phyloP scores from a whole-genome alignment of 1,139 yeast genomes.

The Zygosaccharomyces sapae region DNA sequence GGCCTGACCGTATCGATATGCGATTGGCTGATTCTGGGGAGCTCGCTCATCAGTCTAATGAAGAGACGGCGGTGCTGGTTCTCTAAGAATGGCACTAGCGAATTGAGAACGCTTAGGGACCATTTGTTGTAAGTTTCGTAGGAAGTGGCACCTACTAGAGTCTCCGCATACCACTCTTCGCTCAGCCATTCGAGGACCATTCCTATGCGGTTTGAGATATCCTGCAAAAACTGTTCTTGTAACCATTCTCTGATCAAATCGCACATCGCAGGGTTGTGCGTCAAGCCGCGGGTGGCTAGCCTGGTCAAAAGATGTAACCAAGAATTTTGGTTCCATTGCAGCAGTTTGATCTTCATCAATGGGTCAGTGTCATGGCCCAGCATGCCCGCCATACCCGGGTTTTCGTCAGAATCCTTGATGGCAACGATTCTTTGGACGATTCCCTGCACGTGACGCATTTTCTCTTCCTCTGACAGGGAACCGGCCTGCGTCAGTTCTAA shows the following conservation, averaged over 20 bases:
- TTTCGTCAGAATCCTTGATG: constrained; percentile 23
- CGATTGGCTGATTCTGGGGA: constrained; percentile 66
- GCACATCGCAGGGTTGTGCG: constrained; percentile 41
- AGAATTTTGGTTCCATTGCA: constrained; percentile 41
- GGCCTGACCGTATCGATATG: constrained; percentile 65
- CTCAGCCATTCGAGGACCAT: constrained; percentile 88
- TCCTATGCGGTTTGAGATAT: constrained; percentile 69
- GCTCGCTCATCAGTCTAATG: constrained; percentile 75
- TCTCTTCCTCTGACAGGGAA: constrained; percentile 26
- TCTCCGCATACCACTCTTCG: constrained; percentile 88
- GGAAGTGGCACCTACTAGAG: constrained; percentile 19
- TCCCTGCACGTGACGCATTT: constrained; percentile 25
- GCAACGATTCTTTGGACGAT: constrained; percentile 26
- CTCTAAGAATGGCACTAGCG: constrained; percentile 79
- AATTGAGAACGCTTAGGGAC: constrained; percentile 70
- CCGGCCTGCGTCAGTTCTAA: constrained; percentile 23
- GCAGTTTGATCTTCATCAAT: constrained; percentile 25
- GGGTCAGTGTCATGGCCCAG: constrained; percentile 32
- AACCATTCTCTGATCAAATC: constrained; percentile 65
- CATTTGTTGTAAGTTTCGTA: constrained; percentile 51
- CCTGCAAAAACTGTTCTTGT: constrained; percentile 67
- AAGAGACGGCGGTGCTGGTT: constrained; percentile 73
- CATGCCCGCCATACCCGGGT: constrained; percentile 21
- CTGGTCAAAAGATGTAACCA: constrained; percentile 78
- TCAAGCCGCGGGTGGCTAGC: constrained; percentile 75